phyloP scores from a whole-genome alignment of 140 eudicot genomes.

The Ambrosia hybrid region DNA sequence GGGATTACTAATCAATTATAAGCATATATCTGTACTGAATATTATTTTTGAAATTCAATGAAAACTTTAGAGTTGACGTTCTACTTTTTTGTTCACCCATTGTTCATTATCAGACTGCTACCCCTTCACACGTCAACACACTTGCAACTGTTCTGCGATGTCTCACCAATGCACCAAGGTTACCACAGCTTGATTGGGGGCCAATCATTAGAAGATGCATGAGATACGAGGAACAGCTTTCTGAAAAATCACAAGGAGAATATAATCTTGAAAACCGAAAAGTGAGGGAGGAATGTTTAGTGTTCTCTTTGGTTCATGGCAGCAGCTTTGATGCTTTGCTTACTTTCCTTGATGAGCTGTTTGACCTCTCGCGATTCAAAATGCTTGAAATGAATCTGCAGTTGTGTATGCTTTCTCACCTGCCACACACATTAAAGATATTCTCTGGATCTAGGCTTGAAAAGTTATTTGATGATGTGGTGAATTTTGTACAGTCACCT shows the following conservation, averaged over 20 bases:
- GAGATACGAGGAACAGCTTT: constrained; percentile 62
- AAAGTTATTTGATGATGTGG: constrained; percentile 71
- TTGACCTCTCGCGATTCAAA: constrained; percentile 68
- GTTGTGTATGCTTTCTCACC: constrained; percentile 58
- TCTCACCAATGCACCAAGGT: constrained; percentile 77
- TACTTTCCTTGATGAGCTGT: constrained; percentile 77
- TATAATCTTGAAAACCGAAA: constrained; percentile 39
- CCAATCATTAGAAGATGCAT: constrained; percentile 76
- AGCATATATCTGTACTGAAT: neutral
- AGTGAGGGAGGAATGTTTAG: constrained; percentile 66
- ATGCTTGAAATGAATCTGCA: constrained; percentile 71
- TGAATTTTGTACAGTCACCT: constrained; percentile 46
- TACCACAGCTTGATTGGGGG: constrained; percentile 86
- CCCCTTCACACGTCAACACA: constrained; percentile 46
- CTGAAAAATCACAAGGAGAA: constrained; percentile 33
- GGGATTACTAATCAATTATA: neutral
- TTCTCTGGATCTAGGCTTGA: constrained; percentile 74
- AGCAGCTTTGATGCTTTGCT: constrained; percentile 61
- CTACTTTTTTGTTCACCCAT: neutral
- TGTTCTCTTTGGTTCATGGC: constrained; percentile 68
- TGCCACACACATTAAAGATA: constrained; percentile 52
- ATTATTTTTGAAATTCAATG: neutral
- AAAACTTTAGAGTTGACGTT: neutral
- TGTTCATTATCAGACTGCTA: constrained; percentile 42
- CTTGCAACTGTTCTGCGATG: constrained; percentile 61